Conservation (phyloP, 768 basidiomycete species). For the Trichaptum fuscoviolaceum region DNA sequence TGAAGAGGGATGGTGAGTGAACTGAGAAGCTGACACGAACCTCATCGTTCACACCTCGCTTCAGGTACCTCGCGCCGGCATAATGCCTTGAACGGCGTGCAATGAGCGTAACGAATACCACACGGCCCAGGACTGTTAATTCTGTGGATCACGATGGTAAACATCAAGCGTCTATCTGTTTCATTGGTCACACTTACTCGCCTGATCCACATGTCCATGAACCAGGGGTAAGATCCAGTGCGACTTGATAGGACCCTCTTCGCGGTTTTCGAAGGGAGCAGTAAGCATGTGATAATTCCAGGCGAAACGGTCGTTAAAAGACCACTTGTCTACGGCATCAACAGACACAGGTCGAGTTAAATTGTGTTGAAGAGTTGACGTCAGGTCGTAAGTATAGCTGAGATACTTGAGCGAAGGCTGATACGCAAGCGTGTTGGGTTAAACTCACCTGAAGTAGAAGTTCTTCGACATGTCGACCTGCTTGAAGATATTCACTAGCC, state of each 20-base stretch:
- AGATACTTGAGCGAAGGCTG: slow-evolving; percentile 4
- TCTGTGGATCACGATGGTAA: slow-evolving; percentile 44
- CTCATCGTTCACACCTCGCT: slow-evolving; percentile 91
- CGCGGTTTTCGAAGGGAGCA: slow-evolving; percentile 50
- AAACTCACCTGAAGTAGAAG: slow-evolving; percentile 87
- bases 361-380: slow-evolving; percentile 93
- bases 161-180: not conserved
- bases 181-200: slow-evolving; percentile 57
- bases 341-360: slow-evolving; percentile 53
- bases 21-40: not conserved
- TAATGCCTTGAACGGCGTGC: slow-evolving; percentile 92
- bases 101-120: slow-evolving; percentile 91
- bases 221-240: slow-evolving; percentile 90
- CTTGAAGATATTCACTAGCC: slow-evolving; percentile 86
- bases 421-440: not conserved
- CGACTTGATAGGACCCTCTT: slow-evolving; percentile 40
- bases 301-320: slow-evolving; percentile 83
- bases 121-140: slow-evolving; percentile 81
- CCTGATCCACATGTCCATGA: slow-evolving; percentile 97
- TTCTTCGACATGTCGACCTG: slow-evolving; percentile 99
- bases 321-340: slow-evolving; percentile 43
- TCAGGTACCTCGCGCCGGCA: slow-evolving; percentile 92
- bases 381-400: slow-evolving; percentile 95
- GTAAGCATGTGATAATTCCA: slow-evolving; percentile 93
- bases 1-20: too few species aligned